These are phyloP conservation scores for Trichoderma sp. DNA, from an alignment of 2,329 filamentous ascomycete genomes.

Conservation along the genomic window DNA sequence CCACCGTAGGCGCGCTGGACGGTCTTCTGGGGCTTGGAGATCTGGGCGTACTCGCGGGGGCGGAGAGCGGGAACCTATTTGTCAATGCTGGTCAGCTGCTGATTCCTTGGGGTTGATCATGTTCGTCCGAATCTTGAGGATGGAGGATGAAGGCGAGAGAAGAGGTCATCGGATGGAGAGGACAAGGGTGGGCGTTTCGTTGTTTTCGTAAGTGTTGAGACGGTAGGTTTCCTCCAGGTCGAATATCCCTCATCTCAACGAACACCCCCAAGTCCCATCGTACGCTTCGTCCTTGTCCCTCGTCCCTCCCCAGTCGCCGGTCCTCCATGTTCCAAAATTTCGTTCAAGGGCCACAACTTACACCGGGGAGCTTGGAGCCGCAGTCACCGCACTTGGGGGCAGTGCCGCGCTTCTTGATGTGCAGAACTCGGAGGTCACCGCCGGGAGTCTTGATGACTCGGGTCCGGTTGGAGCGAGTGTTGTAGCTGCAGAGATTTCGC, in stretches of 20 bases:
- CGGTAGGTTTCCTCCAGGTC: not conserved
- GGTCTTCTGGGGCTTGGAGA: slow-evolving; percentile 99
- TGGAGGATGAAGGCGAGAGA: not conserved
- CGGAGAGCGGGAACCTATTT: slow-evolving; percentile 87
- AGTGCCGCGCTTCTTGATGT: slow-evolving; percentile 99
- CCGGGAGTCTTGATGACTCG: slow-evolving; percentile 95
- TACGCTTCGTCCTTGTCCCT: not conserved
- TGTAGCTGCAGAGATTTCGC: slow-evolving; percentile 67
- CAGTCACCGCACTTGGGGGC: slow-evolving; percentile 99
- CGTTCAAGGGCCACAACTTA: slow-evolving; percentile 60
- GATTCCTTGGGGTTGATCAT: not conserved
- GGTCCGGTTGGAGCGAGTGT: slow-evolving; percentile 97
- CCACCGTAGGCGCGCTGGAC: slow-evolving; percentile 98
- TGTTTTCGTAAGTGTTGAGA: not conserved
- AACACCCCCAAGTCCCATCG: not conserved
- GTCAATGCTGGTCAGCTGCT: slow-evolving; percentile 24
- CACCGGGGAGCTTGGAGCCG: slow-evolving; percentile 93
- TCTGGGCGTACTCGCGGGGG: slow-evolving; percentile 94
- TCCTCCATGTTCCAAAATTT: slow-evolving; percentile 20
- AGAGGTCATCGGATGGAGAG: not conserved
- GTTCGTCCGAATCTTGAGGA: not conserved
- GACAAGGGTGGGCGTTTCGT: not conserved
- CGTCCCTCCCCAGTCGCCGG: not conserved
- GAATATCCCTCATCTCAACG: not conserved
- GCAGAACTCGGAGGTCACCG: slow-evolving; percentile 91